Conservation (phyloP, 2,329 filamentous ascomycete species). For the Aspergillus brunneoviolaceus region DNA sequence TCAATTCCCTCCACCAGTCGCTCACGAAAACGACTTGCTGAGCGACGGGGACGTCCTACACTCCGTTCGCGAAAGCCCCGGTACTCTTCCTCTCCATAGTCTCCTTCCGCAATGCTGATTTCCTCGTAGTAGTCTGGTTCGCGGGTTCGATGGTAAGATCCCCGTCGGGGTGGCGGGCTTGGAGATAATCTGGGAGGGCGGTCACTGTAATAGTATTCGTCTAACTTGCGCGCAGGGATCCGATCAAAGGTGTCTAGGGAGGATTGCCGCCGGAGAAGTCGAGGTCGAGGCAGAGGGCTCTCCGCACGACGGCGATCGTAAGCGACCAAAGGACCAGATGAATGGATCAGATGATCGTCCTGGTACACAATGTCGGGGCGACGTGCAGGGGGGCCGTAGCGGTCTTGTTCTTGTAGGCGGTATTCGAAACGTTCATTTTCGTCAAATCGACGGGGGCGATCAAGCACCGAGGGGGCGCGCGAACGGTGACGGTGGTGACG, state of each 20-base stretch:
- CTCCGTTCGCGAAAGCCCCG: constrained; percentile 62
- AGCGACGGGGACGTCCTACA: constrained; percentile 48
- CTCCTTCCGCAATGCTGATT: constrained; percentile 66
- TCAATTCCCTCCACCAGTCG: constrained; percentile 31
- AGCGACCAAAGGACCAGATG: constrained; percentile 55
- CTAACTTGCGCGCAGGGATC: constrained; percentile 58
- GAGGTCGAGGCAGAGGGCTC: constrained; percentile 59
- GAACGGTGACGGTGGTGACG: constrained; percentile 41
- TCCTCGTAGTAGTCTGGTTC: constrained; percentile 64
- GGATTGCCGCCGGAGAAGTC: constrained; percentile 75
- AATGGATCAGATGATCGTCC: constrained; percentile 42
- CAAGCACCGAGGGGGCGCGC: constrained; percentile 36
- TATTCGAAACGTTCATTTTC: constrained; percentile 42
- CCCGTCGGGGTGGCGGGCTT: constrained; percentile 51
- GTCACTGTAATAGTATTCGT: constrained; percentile 37
- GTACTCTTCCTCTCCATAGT: constrained; percentile 72
- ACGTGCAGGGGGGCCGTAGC: constrained; percentile 45
- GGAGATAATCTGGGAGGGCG: constrained; percentile 59
- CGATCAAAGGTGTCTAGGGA: constrained; percentile 90
- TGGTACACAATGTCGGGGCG: constrained; percentile 42
- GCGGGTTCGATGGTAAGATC: constrained; percentile 58
- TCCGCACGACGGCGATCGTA: constrained; percentile 60
- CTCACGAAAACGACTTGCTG: constrained; percentile 39
- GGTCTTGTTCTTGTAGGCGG: constrained; percentile 42
- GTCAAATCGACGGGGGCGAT: constrained; percentile 36